Conservation (phyloP, 2,329 filamentous ascomycete genomes). For the Harringtonia aguacate region DNA sequence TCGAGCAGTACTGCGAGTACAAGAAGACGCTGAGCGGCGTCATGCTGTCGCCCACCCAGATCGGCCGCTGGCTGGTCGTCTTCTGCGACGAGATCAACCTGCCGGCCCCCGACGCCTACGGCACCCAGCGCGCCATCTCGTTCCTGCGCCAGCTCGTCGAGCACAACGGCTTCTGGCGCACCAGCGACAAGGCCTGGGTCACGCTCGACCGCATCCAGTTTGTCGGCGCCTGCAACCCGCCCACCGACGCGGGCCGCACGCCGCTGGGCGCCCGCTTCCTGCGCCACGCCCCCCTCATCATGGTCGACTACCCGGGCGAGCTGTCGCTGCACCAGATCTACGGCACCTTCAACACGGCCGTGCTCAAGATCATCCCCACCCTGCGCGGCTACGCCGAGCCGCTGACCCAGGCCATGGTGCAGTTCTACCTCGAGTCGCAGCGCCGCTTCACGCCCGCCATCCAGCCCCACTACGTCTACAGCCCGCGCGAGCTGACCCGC, state of each 20-base stretch:
- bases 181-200: slow-evolving; percentile 95
- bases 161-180: slow-evolving; percentile 98
- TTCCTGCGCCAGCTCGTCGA: slow-evolving; percentile 96
- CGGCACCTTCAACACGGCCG: slow-evolving; percentile 91
- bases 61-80: slow-evolving; percentile 93
- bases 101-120: slow-evolving; percentile 94
- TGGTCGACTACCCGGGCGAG: slow-evolving; percentile 98
- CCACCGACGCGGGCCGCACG: slow-evolving; percentile 92
- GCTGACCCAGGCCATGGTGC: slow-evolving; percentile 95
- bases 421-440: slow-evolving; percentile 91
- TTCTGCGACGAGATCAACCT: slow-evolving; percentile 99
- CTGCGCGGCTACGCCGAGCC: slow-evolving; percentile 92
- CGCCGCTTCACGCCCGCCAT: slow-evolving; percentile 91
- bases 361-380: slow-evolving; percentile 92
- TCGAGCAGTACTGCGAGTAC: slow-evolving; percentile 99
- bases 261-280: slow-evolving; percentile 89
- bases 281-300: slow-evolving; percentile 92
- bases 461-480: slow-evolving; percentile 98
- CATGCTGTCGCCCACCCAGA: slow-evolving; percentile 89
- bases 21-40: slow-evolving; percentile 97
- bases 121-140: slow-evolving; percentile 92
- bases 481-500: slow-evolving; percentile 91
- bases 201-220: slow-evolving; percentile 97
- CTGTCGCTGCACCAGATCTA: slow-evolving; percentile 94
- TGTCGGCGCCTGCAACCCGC: slow-evolving; percentile 96